Base-by-base conservation (phyloP, 208 protist genomes). In the Trypanosoma caninum region DNA sequence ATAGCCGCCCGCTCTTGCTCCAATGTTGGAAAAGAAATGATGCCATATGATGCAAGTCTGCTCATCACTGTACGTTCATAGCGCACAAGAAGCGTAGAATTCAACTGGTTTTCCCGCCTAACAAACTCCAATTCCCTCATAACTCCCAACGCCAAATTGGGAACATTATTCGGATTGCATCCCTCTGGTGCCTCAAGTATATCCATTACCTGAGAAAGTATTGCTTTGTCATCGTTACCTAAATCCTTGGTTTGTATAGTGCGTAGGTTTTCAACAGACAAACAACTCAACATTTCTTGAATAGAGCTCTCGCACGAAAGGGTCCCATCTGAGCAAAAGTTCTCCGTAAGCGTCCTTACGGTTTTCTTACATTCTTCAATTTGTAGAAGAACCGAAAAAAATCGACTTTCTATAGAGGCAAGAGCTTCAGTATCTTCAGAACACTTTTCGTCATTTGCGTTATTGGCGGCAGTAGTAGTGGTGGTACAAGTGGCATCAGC, bases 51-150 rank as follows among this genome's bases (percentile, higher is more conserved):
- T 31, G 57, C 18, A 45, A 90, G 78, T 4, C 59, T 69, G 10
- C 54, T 54, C 23, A 69, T 63, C 27, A 75, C 74, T 13, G 69
- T 31, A 1, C 58, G 59, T 53, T 73, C 69, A 57, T 89, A 90
- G 48, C 80, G 69, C 10, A 68, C 65, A 27, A 90, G 42, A 30
- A 87, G 66, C 38, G 77, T 34, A 40, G 72, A 64, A 40, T 82
- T 77, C 27, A 74, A 69, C 28, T 65, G 59, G 61, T 72, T 75
- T 25, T 82, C 74, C 9, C 68, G 45, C 58, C 78, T 82, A 0
- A 69, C 40, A 5, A 45, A 48, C 25, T 91, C 84, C 16, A 83
- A 59, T n/a, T 87, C 75, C 40, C 80, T 78, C 18, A 85, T 48
- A 9, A 86, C 48, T 13, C 56, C 59, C 6, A 80, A 55, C 30